phyloP scores from a whole-genome alignment of 768 basidiomycete genomes.

The Termitomyces sp. region DNA sequence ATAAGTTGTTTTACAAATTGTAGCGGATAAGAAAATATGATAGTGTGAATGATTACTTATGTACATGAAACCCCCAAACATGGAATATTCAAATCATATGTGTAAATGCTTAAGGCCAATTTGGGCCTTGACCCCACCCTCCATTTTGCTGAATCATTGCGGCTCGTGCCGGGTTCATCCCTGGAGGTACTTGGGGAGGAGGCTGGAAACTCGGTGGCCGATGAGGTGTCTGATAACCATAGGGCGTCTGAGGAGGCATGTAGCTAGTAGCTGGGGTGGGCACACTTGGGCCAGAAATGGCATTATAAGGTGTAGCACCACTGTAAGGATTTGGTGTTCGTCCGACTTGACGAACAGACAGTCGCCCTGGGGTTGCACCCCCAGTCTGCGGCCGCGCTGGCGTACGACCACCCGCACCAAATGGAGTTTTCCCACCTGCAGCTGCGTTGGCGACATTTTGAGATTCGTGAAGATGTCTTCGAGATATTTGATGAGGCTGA shows the following conservation, averaged over 20 bases:
- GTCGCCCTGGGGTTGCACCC: conserved; percentile 74
- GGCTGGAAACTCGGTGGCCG: conserved; percentile 31
- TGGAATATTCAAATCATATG: neutral
- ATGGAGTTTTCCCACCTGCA: conserved; percentile 75
- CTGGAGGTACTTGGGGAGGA: conserved; percentile 42
- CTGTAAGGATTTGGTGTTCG: conserved; percentile 82
- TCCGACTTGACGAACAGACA: conserved; percentile 66
- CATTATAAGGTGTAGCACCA: conserved; percentile 36
- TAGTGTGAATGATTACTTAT: neutral
- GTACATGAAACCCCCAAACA: conserved; percentile 5
- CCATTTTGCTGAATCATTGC: conserved; percentile 50
- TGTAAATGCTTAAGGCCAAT: conserved; percentile 13
- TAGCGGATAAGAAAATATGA: neutral
- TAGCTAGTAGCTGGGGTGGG: conserved; percentile 20
- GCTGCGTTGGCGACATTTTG: conserved; percentile 45
- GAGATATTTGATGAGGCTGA: conserved; percentile 4
- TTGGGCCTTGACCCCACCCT: conserved; percentile 17
- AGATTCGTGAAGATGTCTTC: conserved; percentile 75
- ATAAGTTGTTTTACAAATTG: neutral
- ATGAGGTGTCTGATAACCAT: conserved; percentile 49
- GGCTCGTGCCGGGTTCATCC: conserved; percentile 63
- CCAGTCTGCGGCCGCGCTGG: conserved; percentile 59
- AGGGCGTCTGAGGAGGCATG: conserved; percentile 26
- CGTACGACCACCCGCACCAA: conserved; percentile 66
- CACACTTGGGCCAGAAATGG: conserved; percentile 21